Conservation (phyloP, 306 rosid genomes). For the Begonia peltatifolia region DNA sequence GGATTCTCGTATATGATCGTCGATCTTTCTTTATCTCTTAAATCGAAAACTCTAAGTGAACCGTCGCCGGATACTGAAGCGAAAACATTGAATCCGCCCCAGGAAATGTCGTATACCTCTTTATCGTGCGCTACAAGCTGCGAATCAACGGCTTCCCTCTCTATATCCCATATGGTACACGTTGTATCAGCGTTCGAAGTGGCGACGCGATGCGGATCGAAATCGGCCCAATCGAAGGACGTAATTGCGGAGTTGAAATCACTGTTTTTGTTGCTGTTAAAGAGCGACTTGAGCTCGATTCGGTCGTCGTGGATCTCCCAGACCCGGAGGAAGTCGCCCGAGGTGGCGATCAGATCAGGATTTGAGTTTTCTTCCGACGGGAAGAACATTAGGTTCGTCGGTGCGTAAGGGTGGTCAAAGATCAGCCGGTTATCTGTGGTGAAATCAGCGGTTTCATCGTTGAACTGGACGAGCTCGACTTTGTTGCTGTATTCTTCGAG, state of each 20-base stretch:
- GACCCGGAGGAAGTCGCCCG: slow-evolving; percentile 42
- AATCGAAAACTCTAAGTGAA: slow-evolving; percentile 47
- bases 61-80: slow-evolving; percentile 71
- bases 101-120: slow-evolving; percentile 52
- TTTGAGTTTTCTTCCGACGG: slow-evolving; percentile 35
- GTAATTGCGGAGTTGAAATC: slow-evolving; percentile 41
- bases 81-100: slow-evolving; percentile 57
- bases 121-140: slow-evolving; percentile 65
- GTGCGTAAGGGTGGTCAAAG: slow-evolving; percentile 49
- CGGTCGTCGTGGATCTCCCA: slow-evolving; percentile 53
- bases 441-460: slow-evolving; percentile 26
- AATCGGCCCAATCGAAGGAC: slow-evolving; percentile 42
- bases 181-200: slow-evolving; percentile 45
- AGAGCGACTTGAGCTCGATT: slow-evolving; percentile 36
- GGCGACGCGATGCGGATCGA: slow-evolving; percentile 25
- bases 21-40: slow-evolving; percentile 44
- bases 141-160: slow-evolving; percentile 35
- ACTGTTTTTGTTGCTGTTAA: slow-evolving; percentile 31
- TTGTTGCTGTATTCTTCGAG: slow-evolving; percentile 49
- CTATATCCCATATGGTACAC: slow-evolving; percentile 53
- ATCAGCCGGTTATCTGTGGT: slow-evolving; percentile 28
- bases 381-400: slow-evolving; percentile 62
- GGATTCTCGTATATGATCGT: slow-evolving; percentile 57
- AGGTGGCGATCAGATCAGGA: slow-evolving; percentile 48
- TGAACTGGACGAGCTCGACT: slow-evolving; percentile 47